phyloP scores from a whole-genome alignment of 1,284 basidiomycete genomes.

The Malassezia caprae region DNA sequence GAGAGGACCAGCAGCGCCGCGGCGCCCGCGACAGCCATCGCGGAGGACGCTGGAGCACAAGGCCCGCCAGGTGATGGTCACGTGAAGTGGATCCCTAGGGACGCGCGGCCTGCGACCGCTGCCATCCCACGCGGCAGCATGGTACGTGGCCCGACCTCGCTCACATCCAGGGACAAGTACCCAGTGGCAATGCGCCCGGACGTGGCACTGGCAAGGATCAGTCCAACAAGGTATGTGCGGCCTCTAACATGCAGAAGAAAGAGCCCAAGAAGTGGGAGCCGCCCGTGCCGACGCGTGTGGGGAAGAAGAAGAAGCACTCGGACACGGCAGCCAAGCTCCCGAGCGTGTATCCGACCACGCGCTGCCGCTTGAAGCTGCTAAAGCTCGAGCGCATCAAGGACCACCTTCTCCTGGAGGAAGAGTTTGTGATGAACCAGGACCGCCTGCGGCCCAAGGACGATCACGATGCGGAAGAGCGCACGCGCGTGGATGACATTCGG shows the following conservation, averaged over 20 bases:
- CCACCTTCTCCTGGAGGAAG: slow-evolving; percentile 91
- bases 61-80: background rate
- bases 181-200: slow-evolving; percentile 33
- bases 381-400: slow-evolving; percentile 98
- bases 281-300: slow-evolving; percentile 89
- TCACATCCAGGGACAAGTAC: slow-evolving; percentile 35
- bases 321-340: slow-evolving; percentile 84
- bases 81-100: background rate
- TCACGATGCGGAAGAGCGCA: slow-evolving; percentile 88
- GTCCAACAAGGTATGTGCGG: slow-evolving; percentile 4
- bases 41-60: no score
- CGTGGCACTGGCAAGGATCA: slow-evolving; percentile 32
- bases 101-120: slow-evolving; percentile 9
- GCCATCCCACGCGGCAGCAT: background rate
- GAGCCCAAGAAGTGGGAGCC: slow-evolving; percentile 90
- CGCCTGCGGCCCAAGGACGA: slow-evolving; percentile 60
- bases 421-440: slow-evolving; percentile 93
- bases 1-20: no score
- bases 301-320: slow-evolving; percentile 84
- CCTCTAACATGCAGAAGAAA: slow-evolving; percentile 52
- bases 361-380: slow-evolving; percentile 87
- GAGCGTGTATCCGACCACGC: slow-evolving; percentile 82
- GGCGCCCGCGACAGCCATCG: no score
- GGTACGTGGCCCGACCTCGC: slow-evolving; percentile 1
- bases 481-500: slow-evolving; percentile 84